Evolutionary conservation across 805 yeast species (phyloP).

Genomic region (Henningerozyma blattae): DNA sequence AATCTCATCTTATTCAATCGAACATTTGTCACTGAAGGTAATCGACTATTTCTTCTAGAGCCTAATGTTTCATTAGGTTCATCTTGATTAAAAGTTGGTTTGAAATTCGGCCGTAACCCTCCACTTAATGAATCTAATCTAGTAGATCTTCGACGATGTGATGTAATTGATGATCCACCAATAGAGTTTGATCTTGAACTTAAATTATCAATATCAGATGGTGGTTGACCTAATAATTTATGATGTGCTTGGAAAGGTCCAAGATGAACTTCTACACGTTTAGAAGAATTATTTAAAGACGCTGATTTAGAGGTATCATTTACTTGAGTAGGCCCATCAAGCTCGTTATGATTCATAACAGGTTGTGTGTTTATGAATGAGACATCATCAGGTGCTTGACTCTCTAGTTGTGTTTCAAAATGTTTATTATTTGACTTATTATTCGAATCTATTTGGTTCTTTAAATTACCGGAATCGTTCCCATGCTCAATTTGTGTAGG

Average conservation of each 20-base stretch:
- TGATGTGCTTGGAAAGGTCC: not conserved
- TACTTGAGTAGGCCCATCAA: not conserved
- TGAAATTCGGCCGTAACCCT: conserved; percentile 24
- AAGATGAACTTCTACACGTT: not conserved
- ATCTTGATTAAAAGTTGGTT: conserved; percentile 9
- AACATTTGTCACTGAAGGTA: conserved; percentile 14
- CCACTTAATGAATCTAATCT: conserved; percentile 30
- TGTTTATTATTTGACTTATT: not conserved
- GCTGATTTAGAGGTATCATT: not conserved
- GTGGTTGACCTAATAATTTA: not conserved
- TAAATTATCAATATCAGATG: not conserved
- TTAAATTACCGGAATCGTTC: not conserved
- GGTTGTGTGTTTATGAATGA: conserved; percentile 1
- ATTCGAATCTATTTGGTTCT: conserved; percentile 1
- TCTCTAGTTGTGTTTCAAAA: not conserved
- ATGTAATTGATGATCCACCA: not conserved
- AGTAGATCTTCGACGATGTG: conserved; percentile 17
- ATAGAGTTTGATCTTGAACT: not conserved
- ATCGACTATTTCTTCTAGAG: conserved; percentile 9
- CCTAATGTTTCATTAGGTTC: conserved; percentile 1
- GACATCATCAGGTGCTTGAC: not conserved
- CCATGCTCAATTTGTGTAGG: no score
- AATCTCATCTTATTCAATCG: conserved; percentile 11
- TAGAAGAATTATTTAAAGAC: no score
- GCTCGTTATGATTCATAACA: not conserved